phyloP scores from a whole-genome alignment of 2,329 filamentous ascomycete species.

The Graphiopsis chlorocephala region DNA sequence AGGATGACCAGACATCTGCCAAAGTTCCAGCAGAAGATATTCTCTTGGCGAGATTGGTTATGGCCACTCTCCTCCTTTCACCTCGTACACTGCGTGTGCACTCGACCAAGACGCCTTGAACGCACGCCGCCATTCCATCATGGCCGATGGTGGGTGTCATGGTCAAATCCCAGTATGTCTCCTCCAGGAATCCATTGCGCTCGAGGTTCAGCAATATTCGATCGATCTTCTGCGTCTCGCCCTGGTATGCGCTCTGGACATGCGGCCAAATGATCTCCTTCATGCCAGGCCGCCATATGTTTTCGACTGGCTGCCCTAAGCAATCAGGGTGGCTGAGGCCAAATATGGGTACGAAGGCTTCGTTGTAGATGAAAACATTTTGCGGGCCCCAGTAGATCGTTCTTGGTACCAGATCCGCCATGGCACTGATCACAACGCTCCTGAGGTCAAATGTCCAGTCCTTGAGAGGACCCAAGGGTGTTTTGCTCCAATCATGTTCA shows the following conservation, averaged over 20 bases:
- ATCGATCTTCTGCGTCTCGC: slow-evolving; percentile 20
- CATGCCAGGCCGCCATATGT: slow-evolving; percentile 17
- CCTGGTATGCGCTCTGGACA: background rate
- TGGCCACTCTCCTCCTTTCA: slow-evolving; percentile 21
- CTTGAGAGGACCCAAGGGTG: slow-evolving; percentile 19
- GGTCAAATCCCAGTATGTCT: slow-evolving; percentile 23
- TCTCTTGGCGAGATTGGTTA: slow-evolving; percentile 21
- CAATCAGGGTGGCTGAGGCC: slow-evolving; percentile 28
- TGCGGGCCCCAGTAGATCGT: slow-evolving; percentile 31
- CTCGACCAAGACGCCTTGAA: slow-evolving; percentile 16
- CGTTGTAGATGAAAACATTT: slow-evolving; percentile 39
- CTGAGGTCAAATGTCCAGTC: slow-evolving; percentile 22
- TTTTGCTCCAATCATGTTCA: slow-evolving; percentile 3
- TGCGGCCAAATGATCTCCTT: slow-evolving; percentile 1
- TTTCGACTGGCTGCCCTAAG: slow-evolving; percentile 14
- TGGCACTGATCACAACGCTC: slow-evolving; percentile 24
- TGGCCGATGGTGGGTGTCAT: slow-evolving; percentile 24
- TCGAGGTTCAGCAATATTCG: slow-evolving; percentile 19
- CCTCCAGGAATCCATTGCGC: slow-evolving; percentile 24
- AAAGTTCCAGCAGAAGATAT: slow-evolving; percentile 14
- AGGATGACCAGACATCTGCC: slow-evolving; percentile 7
- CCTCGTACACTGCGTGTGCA: slow-evolving; percentile 18
- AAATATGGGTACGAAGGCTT: slow-evolving; percentile 33
- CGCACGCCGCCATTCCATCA: slow-evolving; percentile 21
- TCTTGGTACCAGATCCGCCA: slow-evolving; percentile 19